Evolutionary conservation across 1,284 basidiomycete species (phyloP), one percentile per base, ranked within the genome.

Genomic region (Schizophyllum commune): DNA sequence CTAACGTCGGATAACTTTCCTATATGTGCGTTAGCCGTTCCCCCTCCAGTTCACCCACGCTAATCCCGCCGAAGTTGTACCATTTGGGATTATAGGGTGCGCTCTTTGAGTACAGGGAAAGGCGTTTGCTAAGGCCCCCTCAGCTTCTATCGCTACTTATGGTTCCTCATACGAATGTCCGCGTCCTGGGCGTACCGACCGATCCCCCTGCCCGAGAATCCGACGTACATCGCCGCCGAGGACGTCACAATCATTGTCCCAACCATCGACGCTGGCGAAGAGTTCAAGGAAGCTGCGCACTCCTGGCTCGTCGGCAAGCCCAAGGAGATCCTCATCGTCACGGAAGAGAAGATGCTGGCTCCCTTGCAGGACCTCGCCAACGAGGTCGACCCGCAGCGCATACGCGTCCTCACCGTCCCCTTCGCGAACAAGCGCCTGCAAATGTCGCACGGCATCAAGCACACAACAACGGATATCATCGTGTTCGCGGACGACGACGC

Each of bases 401-500:
- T 96, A 65, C 85, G 89, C 56, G 93, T 96, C 52, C 79, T 94
- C 60, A 95, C 93, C 17, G 93, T 96, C 4, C 92, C 92, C 1
- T 94, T 89, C 68, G 93, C 94, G 63, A 96, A 96, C 79, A 96
- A 96, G 73, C 88, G 93, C 13, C 77, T 95, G 32, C 93, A 96
- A 75, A 96, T 96, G 93, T 81, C 85, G 63, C 91, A 95, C 69
- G 93, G 93, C 15, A 94, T 96, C 73, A 88, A 88, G 72, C 88
- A 93, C 72, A 88, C 88, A 27, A 89, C 87, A 0, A 95, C 94
- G 1, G 94, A 96, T 71, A 95, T 96, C 73, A 94, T 96, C 72
- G 88, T 96, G n/a, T 96, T 96, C 68, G 92, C 93, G 4, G 94
- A 96, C 71, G 94, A 96, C 71, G 93, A 96, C 72, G 92, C 94